A percentile compares a stretch with the other conserved stretches of the same genome.
These are phyloP conservation scores for Pseudogymnoascus sp. DNA, from an alignment of 2,329 filamentous ascomycete genomes.

Conservation along the genomic window DNA sequence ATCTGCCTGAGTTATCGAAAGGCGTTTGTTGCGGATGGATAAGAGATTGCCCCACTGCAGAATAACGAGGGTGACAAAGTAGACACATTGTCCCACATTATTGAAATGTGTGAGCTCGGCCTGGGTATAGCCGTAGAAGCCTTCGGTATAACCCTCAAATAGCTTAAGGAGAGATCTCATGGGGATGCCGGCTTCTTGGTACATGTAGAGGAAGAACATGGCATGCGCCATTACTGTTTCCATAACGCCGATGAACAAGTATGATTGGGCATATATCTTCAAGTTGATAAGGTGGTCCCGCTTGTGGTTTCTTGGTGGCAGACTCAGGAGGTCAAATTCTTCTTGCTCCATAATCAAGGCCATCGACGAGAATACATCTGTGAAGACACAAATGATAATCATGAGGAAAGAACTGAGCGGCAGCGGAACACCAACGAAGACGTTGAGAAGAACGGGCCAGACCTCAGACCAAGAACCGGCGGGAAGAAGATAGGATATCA, in stretches of 20 bases:
- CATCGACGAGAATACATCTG: conserved; percentile 44
- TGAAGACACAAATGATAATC: conserved; percentile 52
- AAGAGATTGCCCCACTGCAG: conserved; percentile 49
- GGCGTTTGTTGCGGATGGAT: conserved; percentile 41
- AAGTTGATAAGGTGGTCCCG: conserved; percentile 45
- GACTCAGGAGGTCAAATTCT: conserved; percentile 44
- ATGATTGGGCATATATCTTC: conserved; percentile 45
- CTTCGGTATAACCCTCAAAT: conserved; percentile 41
- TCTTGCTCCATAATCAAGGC: conserved; percentile 49
- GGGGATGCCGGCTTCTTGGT: conserved; percentile 40
- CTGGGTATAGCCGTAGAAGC: conserved; percentile 42
- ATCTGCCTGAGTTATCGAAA: conserved; percentile 45
- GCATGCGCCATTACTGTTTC: conserved; percentile 42
- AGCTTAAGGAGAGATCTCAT: conserved; percentile 42
- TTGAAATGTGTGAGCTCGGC: conserved; percentile 43
- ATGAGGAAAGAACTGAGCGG: conserved; percentile 47
- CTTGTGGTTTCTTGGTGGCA: conserved; percentile 43
- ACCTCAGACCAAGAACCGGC: conserved; percentile 51
- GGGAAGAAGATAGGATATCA: conserved; percentile 48
- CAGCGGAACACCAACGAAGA: conserved; percentile 47
- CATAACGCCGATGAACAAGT: conserved; percentile 46
- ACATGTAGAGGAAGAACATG: conserved; percentile 51
- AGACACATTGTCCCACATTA: conserved; percentile 43
- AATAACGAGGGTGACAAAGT: conserved; percentile 48
- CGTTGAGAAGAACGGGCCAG: conserved; percentile 49